Evolutionary conservation across 2,329 filamentous ascomycete species (phyloP).

Genomic region (Beauveria bassiana): DNA sequence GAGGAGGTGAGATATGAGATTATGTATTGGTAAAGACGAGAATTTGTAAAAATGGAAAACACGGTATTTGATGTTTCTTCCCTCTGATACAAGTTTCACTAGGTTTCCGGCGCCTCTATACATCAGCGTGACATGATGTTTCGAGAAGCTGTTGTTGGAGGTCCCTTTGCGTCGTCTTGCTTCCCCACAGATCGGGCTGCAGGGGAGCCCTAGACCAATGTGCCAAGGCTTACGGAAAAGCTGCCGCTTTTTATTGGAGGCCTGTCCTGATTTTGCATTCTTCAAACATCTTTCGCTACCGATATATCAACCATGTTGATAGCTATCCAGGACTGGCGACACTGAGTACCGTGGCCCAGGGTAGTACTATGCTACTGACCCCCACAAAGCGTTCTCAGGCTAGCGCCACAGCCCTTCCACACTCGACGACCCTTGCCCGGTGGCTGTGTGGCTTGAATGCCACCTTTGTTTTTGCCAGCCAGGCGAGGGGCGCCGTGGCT

Average conservation of each 20-base stretch:
- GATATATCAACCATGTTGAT: too few species aligned
- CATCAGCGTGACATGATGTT: background rate
- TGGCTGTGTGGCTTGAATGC: background rate
- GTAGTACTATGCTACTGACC: background rate
- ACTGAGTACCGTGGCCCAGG: too few species aligned
- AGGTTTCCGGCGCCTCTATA: background rate
- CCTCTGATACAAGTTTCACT: background rate
- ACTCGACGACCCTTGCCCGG: background rate
- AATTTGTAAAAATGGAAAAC: background rate
- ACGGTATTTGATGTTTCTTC: too few species aligned
- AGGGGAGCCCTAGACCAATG: background rate
- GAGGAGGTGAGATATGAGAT: background rate
- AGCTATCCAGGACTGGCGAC: background rate
- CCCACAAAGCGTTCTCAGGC: background rate
- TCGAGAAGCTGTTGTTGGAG: background rate
- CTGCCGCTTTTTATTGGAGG: background rate
- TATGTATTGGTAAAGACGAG: background rate
- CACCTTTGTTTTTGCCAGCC: too few species aligned
- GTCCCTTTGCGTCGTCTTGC: too few species aligned
- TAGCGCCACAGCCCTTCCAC: background rate
- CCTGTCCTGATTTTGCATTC: background rate
- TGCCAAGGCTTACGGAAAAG: too few species aligned
- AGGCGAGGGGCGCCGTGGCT: background rate
- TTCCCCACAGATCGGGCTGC: background rate
- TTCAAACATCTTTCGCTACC: background rate